These are phyloP conservation scores for Anthracocystis panici-leucophaei DNA, from an alignment of 1,284 basidiomycete species.

Conservation along the genomic window DNA sequence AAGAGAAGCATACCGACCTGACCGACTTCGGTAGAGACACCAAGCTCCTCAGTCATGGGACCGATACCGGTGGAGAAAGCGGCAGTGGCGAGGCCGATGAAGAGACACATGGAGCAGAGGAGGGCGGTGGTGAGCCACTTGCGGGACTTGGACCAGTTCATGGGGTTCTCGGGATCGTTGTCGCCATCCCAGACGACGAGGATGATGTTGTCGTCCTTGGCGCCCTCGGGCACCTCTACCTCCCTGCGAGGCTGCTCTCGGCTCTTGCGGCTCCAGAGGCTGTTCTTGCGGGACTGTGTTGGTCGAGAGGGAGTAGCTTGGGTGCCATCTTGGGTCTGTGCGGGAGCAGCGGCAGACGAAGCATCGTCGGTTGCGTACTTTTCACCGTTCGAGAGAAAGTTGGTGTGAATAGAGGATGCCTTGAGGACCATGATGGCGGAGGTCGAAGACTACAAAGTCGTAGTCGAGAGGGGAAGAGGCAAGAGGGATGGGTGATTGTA, in stretches of 20 bases:
- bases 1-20: constrained; percentile 68
- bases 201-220: constrained; percentile 54
- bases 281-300: constrained; percentile 44
- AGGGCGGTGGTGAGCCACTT: constrained; percentile 62
- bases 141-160: constrained; percentile 56
- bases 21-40: constrained; percentile 61
- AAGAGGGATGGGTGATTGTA: not conserved
- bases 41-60: constrained; percentile 64
- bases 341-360: constrained; percentile 12
- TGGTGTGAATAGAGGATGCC: constrained; percentile 58
- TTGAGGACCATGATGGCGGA: constrained; percentile 56
- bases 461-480: not conserved
- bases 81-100: constrained; percentile 67
- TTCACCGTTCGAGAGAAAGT: constrained; percentile 55
- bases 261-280: constrained; percentile 49
- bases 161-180: constrained; percentile 60
- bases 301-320: constrained; percentile 12
- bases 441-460: not conserved
- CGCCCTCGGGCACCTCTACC: constrained; percentile 30
- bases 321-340: constrained; percentile 2
- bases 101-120: constrained; percentile 64
- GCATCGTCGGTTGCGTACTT: constrained; percentile 51
- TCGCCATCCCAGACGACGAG: constrained; percentile 59
- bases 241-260: constrained; percentile 36
- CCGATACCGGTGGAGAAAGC: constrained; percentile 65